Conservation (phyloP, 305 asterid species). For the Ruellia speciosa region DNA sequence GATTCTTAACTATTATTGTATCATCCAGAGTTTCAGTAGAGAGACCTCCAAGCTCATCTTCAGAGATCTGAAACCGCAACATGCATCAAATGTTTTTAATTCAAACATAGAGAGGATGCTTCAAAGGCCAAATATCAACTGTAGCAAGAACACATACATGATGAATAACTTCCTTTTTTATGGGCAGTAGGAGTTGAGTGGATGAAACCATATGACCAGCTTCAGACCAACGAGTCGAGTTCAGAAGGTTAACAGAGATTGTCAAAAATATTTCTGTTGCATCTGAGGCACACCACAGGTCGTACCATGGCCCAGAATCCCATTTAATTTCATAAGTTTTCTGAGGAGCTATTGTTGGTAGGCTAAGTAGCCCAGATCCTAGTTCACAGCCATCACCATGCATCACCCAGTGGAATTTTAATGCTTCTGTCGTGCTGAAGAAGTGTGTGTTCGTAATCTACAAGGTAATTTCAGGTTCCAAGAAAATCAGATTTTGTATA, state of each 20-base stretch:
- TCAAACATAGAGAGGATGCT: constrained; percentile 14
- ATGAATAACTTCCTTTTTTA: constrained; percentile 39
- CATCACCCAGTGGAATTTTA: constrained; percentile 66
- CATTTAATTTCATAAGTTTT: constrained; percentile 38
- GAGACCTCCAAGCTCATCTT: constrained; percentile 29
- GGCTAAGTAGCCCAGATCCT: constrained; percentile 54
- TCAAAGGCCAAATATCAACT: constrained; percentile 13
- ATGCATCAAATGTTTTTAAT: constrained; percentile 18
- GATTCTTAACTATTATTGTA: constrained; percentile 43
- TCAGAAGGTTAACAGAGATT: constrained; percentile 47
- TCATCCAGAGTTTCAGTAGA: constrained; percentile 40
- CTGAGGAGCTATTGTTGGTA: constrained; percentile 62
- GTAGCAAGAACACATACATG: constrained; percentile 20
- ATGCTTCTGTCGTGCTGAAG: constrained; percentile 62
- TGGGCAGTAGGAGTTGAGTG: constrained; percentile 65
- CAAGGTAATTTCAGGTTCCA: constrained; percentile 23
- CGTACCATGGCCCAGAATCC: constrained; percentile 81
- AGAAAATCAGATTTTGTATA: constrained; percentile 16
- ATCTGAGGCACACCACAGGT: constrained; percentile 46
- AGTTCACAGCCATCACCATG: constrained; percentile 71
- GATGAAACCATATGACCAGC: constrained; percentile 73
- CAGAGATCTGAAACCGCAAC: constrained; percentile 38
- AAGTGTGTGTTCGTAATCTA: constrained; percentile 77
- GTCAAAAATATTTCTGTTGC: constrained; percentile 61
- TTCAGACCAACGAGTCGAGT: constrained; percentile 77